Percentiles rank a stretch among this genome's conserved stretches.
These are phyloP conservation scores for Millerozyma miso DNA, from an alignment of 805 yeast genomes.

Conservation along the genomic window DNA sequence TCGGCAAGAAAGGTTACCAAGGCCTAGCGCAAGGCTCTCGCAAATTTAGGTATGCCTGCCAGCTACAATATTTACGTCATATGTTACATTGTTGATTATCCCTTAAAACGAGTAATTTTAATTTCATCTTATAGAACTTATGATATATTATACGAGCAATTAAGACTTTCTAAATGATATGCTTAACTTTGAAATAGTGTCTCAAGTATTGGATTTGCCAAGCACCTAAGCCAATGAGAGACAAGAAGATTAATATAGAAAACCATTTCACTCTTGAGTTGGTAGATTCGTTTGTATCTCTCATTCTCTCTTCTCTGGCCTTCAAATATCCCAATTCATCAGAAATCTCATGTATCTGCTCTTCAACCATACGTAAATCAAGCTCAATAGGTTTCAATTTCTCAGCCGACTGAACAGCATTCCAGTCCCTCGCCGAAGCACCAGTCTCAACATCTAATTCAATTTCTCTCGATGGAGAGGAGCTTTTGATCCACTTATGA, in stretches of 20 bases:
- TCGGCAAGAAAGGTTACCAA: background rate
- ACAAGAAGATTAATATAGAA: slow-evolving; percentile 62
- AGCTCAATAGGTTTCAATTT: slow-evolving; percentile 91
- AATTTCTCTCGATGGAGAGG: slow-evolving; percentile 59
- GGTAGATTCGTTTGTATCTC: slow-evolving; percentile 96
- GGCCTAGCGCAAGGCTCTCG: background rate
- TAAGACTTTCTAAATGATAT: slow-evolving; percentile 51
- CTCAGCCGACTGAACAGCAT: slow-evolving; percentile 86
- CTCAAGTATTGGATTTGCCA: slow-evolving; percentile 94
- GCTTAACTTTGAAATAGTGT: slow-evolving; percentile 85
- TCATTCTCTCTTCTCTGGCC: slow-evolving; percentile 82
- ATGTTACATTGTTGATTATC: slow-evolving; percentile 1
- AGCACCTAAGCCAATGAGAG: slow-evolving; percentile 73
- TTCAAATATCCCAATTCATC: slow-evolving; percentile 80
- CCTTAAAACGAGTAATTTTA: background rate
- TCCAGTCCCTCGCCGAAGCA: slow-evolving; percentile 97
- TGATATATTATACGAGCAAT: background rate
- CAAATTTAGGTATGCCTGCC: background rate
- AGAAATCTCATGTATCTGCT: slow-evolving; percentile 75
- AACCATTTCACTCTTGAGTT: slow-evolving; percentile 89
- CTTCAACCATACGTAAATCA: slow-evolving; percentile 82
- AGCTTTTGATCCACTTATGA: slow-evolving; percentile 24
- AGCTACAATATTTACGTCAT: background rate
- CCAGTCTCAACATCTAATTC: slow-evolving; percentile 94
- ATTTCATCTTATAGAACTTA: background rate